Percentiles rank a stretch among this genome's conserved stretches.
phyloP scores from a whole-genome alignment of 192 early-diverging fungal species.

The Backusella australiensis region DNA sequence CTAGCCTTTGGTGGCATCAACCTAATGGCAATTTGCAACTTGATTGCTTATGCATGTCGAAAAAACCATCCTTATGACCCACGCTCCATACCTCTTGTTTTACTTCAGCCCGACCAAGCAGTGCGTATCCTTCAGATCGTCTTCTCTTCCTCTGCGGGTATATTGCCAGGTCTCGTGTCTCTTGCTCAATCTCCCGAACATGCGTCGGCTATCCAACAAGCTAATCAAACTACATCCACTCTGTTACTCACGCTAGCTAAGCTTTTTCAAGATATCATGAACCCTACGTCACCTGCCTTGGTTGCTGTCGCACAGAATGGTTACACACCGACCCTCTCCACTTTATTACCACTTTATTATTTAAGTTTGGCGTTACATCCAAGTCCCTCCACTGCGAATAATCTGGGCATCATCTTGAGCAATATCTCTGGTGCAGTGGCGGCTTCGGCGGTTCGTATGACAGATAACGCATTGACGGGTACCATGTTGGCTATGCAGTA shows the following conservation, averaged over 20 bases:
- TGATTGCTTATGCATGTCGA: conserved; percentile 38
- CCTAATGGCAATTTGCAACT: conserved; percentile 44
- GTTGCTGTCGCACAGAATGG: conserved; percentile 40
- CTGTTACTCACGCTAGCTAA: conserved; percentile 85
- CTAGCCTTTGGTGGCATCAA: conserved; percentile 59
- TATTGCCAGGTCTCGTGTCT: conserved; percentile 61
- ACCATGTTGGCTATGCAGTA: conserved; percentile 79
- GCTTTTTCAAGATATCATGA: conserved; percentile 78
- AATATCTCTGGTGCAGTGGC: conserved; percentile 60
- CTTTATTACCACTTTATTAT: conserved; percentile 84
- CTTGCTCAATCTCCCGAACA: background rate
- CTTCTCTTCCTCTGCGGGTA: conserved; percentile 60
- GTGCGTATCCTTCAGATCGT: conserved; percentile 52
- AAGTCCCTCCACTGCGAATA: conserved; percentile 89
- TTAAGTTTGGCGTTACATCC: conserved; percentile 74
- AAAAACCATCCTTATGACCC: background rate
- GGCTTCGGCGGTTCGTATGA: conserved; percentile 15
- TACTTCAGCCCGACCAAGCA: conserved; percentile 64
- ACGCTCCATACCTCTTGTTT: conserved; percentile 47
- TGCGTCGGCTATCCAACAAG: conserved; percentile 39
- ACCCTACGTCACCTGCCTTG: conserved; percentile 39
- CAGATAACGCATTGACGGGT: conserved; percentile 48
- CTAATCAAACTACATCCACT: conserved; percentile 62
- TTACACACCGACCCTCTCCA: conserved; percentile 51
- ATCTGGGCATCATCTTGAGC: conserved; percentile 80